Base-by-base conservation (phyloP, 2,329 filamentous ascomycete species). In the Aspergillus tamarii region DNA sequence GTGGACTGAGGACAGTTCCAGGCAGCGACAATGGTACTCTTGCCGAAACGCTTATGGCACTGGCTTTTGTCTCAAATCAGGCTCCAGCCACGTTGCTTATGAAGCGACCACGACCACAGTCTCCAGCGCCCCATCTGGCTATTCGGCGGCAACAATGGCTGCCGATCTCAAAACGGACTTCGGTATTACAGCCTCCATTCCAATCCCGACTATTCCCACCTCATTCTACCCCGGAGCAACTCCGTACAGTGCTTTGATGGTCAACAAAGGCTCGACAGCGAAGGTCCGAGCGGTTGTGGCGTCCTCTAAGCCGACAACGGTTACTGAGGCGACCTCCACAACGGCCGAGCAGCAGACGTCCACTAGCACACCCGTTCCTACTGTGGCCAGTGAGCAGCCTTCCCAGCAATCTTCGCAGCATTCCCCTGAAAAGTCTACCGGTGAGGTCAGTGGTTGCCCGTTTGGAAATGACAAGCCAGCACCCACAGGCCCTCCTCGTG, bases 41-140 rank as follows among this genome's bases (percentile, higher is more conserved):
- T 87, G 85, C 74, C 73, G 78, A 41, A 84, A 78, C 64, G 84
- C 81, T 1, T 86, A 83, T 64, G 82, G 83, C 5, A 70, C 70
- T 3, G 82, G 84, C 4, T 80, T 76, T 21, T 86, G 84, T 67
- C 70, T 86, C 50, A 76, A 81, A 66, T 59, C 64, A 9, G 68
- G 69, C 30, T 46, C 66, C 55, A 16, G 28, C 58, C 30, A 66
- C 64, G 16, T 64, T 64, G 23, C 73, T 69, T 57, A 68, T 36
- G 46, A 67, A 62, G 48, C 34, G 56, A 68, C 57, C 54, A 73
- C 68, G 4, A 68, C 65, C n/a, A 67, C 67, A 16, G 64, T 65
- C 41, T 69, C 65, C 14, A 56, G 65, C 36, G 66, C 70, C 12
- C 72, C 69, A 23, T 67, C 69, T 1, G 72, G 69, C 5, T 73